A percentile compares a stretch with the other conserved stretches of the same genome.
phyloP scores from a whole-genome alignment of 1,284 basidiomycete species.

The Marasmius tenuissimus region DNA sequence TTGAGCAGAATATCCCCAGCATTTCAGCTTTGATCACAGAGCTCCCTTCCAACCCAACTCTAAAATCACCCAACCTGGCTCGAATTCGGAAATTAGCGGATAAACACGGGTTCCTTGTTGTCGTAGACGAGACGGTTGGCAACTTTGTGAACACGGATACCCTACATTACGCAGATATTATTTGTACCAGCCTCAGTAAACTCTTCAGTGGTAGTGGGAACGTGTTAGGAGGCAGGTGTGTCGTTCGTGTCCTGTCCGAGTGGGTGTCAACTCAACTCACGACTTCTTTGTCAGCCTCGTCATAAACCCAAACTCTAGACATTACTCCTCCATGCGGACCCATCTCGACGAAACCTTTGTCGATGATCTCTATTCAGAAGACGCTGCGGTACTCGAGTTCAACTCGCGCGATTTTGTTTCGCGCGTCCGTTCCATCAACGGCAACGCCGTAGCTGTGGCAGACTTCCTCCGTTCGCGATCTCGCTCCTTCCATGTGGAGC shows the following conservation, averaged over 20 bases:
- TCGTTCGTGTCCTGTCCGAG: slow-evolving; percentile 7
- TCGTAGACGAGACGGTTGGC: slow-evolving; percentile 95
- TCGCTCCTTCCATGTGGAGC: slow-evolving; percentile 12
- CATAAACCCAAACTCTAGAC: slow-evolving; percentile 77
- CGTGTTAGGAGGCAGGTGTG: slow-evolving; percentile 95
- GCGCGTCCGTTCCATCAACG: slow-evolving; percentile 79
- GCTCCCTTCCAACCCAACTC: slow-evolving; percentile 92
- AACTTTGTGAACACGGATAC: slow-evolving; percentile 97
- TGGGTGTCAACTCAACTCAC: background rate
- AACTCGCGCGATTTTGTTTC: slow-evolving; percentile 92
- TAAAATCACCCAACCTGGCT: slow-evolving; percentile 80
- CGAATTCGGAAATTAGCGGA: slow-evolving; percentile 83
- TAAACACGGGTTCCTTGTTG: slow-evolving; percentile 84
- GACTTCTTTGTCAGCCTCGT: slow-evolving; percentile 57
- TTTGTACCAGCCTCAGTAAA: slow-evolving; percentile 94
- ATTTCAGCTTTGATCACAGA: slow-evolving; percentile 76
- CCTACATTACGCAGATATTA: slow-evolving; percentile 85
- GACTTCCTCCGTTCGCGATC: slow-evolving; percentile 73
- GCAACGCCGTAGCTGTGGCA: slow-evolving; percentile 83
- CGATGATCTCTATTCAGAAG: slow-evolving; percentile 89
- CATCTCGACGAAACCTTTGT: slow-evolving; percentile 71
- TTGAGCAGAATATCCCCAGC: slow-evolving; percentile 45
- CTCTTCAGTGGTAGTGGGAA: slow-evolving; percentile 95
- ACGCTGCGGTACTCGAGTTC: slow-evolving; percentile 96
- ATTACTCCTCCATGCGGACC: slow-evolving; percentile 67